Base-by-base conservation (phyloP, 2,329 filamentous ascomycete species). In the Chaetomium sp. region DNA sequence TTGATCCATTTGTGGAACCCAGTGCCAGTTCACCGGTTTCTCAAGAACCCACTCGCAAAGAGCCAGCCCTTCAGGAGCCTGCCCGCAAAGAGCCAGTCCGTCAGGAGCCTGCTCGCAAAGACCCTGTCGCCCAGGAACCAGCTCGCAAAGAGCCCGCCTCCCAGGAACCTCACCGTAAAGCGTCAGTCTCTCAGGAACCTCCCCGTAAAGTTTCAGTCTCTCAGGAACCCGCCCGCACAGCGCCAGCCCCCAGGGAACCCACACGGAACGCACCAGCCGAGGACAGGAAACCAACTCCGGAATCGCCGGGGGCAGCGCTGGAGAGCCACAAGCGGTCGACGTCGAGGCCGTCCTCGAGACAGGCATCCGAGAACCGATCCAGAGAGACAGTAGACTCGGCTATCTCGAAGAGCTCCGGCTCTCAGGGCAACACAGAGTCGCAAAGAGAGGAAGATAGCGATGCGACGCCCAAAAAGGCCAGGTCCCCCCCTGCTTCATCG, bases 1-100 rank as follows among this genome's bases (percentile, higher is more conserved):
- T 87, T 16, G 87, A 89, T 69, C 85, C 86, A 3, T 87, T 87
- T 71, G 79, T 87, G 2, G 85, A 88, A 19, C 68, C 73, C 63
- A 64, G 74, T 25, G 71, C 74, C 13, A 79, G 74, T 9, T 55
- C 65, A 27, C 27, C 53, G 6, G 33, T 42, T 19, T 73, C 73
- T 65, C 67, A 75, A 4, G 85, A 87, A n/a, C 69, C 72, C 61
- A 65, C 73, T 27, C 72, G 73, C 8, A 78, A 75, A 63, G 21
- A 31, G 21, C 55, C n/a, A 12, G 55, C 31, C 1, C 10, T 10
- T 10, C 10, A 35, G 33, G 33, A 35, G 13, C 33, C 33, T 35
- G 33, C 33, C 13, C 33, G 33, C 33, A 35, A 35, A 35, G 33
- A 35, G 9, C 33, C 33, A 3, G 33, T 35, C 12, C 10, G 4